Base-by-base conservation (phyloP, 2,329 filamentous ascomycete genomes). In the Fusarium albidum region DNA sequence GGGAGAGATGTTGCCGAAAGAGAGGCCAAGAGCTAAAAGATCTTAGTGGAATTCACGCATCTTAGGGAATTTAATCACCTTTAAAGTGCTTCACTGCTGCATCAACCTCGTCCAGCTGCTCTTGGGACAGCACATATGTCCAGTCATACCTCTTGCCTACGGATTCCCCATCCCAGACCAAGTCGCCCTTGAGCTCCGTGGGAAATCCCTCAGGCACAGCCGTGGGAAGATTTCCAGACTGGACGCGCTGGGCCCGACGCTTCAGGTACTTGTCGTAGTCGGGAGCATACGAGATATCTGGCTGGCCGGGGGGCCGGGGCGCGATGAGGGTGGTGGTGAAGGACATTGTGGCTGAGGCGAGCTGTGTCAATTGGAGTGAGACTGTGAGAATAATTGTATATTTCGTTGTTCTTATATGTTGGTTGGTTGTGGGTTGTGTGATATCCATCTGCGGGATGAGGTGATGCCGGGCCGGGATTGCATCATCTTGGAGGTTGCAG, bases 1-100 rank as follows among this genome's bases (percentile, higher is more conserved):
- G 50, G 76, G 73, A 7, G 65, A 73, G 41, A 87, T 69, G 33
- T 65, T 35, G 0, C 67, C 67, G 1, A 66, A 34, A 3, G 43
- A 6, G 1, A 62, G 4, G 0, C 27, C 26, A 3, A 62, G 58
- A 12, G 14, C 59, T 61, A 3, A 1, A 1, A 6, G 1, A 2
- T 7, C 18, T 61, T 3, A 61, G 34, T 13, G 25, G 13, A 7
- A 44, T 11, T 9, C 3, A 13, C 7, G 9, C 27, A 7, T 21
- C 6, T 4, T 0, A 1, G 3, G n/a, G 7, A 3, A 3, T 1
- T 0, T 6, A 8, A 2, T 1, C 42, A 59, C 58, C 43, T 37
- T 59, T 48, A 9, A 61, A 61, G 21, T 61, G 45, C 3, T 33
- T 38, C 3, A 61, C 9, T 2, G 58, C 58, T 1, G 15, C 28